Percentiles rank a stretch among this genome's conserved stretches.
Conservation (phyloP, 2,329 filamentous ascomycete species). For the Pyrenophora seminiperda region DNA sequence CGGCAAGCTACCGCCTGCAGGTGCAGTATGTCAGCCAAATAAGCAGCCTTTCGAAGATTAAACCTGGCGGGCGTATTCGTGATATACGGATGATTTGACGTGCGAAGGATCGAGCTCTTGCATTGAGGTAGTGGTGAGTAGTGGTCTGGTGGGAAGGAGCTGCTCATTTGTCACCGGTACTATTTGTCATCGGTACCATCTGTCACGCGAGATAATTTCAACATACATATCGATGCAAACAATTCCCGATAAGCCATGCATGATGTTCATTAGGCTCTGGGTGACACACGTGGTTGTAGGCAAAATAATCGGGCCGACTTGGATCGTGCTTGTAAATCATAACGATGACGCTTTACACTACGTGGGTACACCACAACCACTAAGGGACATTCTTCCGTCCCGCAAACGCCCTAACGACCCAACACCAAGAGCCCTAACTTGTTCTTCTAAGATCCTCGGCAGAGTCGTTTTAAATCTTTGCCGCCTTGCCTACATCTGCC, state of each 20-base stretch:
- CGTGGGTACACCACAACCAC: background rate
- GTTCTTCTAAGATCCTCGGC: background rate
- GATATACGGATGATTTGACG: no score
- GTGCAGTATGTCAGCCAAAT: background rate
- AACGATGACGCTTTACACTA: background rate
- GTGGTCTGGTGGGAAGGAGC: no score
- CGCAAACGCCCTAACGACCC: background rate
- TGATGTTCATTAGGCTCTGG: no score
- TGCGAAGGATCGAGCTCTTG: no score
- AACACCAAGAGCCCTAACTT: background rate
- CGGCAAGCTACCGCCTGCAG: background rate
- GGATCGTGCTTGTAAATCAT: background rate
- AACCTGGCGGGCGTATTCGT: background rate
- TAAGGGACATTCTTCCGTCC: constrained; percentile 1
- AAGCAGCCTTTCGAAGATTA: background rate
- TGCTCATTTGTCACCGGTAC: no score
- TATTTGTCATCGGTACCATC: no score
- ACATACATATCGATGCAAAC: no score
- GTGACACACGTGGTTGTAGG: background rate
- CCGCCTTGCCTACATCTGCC: constrained; percentile 14
- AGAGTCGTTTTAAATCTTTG: background rate
- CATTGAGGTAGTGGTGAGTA: no score
- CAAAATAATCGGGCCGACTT: constrained; percentile 10
- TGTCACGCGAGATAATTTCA: no score
- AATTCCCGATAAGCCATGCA: no score